Evolutionary conservation across 2,329 filamentous ascomycete genomes (phyloP).

Genomic region (Fusarium mundagurra): DNA sequence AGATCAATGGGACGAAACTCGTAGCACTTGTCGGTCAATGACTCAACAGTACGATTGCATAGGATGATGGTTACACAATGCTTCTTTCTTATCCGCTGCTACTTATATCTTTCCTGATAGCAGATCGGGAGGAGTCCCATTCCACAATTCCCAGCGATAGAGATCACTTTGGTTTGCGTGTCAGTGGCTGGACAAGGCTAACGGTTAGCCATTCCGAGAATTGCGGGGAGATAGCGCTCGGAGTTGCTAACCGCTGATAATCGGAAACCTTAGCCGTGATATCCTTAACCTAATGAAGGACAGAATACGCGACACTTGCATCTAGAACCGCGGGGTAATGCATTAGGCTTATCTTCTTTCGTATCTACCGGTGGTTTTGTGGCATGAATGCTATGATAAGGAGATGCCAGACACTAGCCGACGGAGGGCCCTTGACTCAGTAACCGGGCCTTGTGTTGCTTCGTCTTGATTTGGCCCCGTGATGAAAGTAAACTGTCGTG

Average conservation of each 20-base stretch:
- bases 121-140: neutral
- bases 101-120: neutral
- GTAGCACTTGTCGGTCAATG: neutral
- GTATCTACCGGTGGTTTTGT: neutral
- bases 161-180: neutral
- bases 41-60: no score
- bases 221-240: neutral
- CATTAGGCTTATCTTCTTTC: neutral
- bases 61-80: neutral
- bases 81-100: neutral
- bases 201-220: conserved; percentile 8
- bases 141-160: neutral
- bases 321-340: conserved; percentile 6
- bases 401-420: neutral
- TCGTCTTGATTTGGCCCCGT: neutral
- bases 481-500: neutral
- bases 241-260: neutral
- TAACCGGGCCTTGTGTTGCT: neutral
- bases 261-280: conserved; percentile 1
- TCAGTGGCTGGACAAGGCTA: no score
- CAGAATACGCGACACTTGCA: neutral
- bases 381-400: neutral
- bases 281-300: neutral
- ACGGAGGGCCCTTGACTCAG: neutral
- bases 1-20: fast-evolving